These are phyloP conservation scores for Passalora sequoiae DNA, from an alignment of 2,329 filamentous ascomycete genomes.

Conservation along the genomic window DNA sequence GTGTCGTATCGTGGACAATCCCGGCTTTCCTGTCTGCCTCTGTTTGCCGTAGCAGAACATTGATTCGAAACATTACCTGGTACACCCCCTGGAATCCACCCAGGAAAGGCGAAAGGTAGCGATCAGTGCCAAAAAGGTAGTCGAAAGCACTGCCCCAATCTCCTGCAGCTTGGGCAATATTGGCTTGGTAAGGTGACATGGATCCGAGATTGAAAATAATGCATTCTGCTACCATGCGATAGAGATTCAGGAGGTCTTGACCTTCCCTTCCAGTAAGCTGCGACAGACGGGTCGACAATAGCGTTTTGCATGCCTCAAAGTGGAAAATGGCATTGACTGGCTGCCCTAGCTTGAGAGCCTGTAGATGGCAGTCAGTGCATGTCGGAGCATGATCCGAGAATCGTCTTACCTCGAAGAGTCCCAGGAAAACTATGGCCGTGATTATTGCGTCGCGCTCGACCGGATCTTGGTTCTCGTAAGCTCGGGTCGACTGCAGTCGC, in stretches of 20 bases:
- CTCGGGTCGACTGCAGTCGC: constrained; percentile 2
- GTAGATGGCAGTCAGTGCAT: not conserved
- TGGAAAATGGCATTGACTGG: constrained; percentile 14
- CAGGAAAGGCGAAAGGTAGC: constrained; percentile 13
- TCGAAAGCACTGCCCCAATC: constrained; percentile 12
- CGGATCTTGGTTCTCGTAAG: constrained; percentile 2
- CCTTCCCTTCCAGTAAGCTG: constrained; percentile 1
- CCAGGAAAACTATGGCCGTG: constrained; percentile 14
- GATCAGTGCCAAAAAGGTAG: constrained; percentile 10
- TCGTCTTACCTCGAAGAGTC: constrained; percentile 13
- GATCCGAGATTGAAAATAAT: constrained; percentile 17
- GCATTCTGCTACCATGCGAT: constrained; percentile 17
- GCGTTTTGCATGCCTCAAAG: constrained; percentile 18
- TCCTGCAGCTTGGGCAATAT: not conserved
- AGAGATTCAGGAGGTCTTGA: constrained; percentile 6
- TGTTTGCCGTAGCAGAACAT: constrained; percentile 8
- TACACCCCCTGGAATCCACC: constrained; percentile 17
- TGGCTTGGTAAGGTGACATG: constrained; percentile 6
- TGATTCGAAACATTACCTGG: constrained; percentile 13
- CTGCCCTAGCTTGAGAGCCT: constrained; percentile 17
- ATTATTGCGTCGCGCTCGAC: constrained; percentile 9
- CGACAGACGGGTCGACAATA: constrained; percentile 8
- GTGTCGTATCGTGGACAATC: not conserved
- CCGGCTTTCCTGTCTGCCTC: not conserved
- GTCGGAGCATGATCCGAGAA: not conserved